Base-by-base conservation (phyloP, 805 yeast species). In the Saccharomycopsis selenospora region DNA sequence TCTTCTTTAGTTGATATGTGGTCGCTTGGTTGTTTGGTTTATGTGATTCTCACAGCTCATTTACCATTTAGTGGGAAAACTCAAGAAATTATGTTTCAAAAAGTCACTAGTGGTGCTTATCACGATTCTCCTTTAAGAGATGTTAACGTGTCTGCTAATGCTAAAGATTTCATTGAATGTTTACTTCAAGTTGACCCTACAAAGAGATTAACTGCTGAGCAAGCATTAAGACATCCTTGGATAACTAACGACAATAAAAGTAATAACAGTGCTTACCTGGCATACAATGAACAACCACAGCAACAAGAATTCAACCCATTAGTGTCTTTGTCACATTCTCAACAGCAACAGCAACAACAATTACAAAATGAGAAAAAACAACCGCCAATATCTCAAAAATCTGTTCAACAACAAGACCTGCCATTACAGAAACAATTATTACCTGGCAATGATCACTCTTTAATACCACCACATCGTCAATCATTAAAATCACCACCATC, bases 1-100 rank as follows among this genome's bases (percentile, higher is more conserved):
- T 87, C 96, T 2, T 82, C 85, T 33, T 73, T 86, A 50, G 98
- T 93, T 13, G 99, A 93, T 63, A 87, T 93, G 76, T 93, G 99
- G 99, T 88, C 97, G 1, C 73, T 93, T 49, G 99, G 99, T 0
- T 93, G 99, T 64, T 67, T 93, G 24, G 83, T 89, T 0, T 93
- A 89, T 67, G 99, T 93, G 3, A 79, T 91, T 22, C 65, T 93
- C 47, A 91, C 99, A 0, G 91, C 93, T 0, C 96, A 88, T 71
- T 69, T 91, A 52, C 99, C 99, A 5, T 93, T 93, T 63, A 88
- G 91, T 62, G 97, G 97, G 1, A 75, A 82, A 46, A 87, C 96
- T 0, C 98, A 91, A 59, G 90, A 85, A 13, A 85, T 85, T 52
- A 68, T 93, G 58, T 86, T 86, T 65, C 74, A 75, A 50, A 83